Conservation (phyloP, 768 basidiomycete genomes). For the Rubroboletus pulcherrimus region DNA sequence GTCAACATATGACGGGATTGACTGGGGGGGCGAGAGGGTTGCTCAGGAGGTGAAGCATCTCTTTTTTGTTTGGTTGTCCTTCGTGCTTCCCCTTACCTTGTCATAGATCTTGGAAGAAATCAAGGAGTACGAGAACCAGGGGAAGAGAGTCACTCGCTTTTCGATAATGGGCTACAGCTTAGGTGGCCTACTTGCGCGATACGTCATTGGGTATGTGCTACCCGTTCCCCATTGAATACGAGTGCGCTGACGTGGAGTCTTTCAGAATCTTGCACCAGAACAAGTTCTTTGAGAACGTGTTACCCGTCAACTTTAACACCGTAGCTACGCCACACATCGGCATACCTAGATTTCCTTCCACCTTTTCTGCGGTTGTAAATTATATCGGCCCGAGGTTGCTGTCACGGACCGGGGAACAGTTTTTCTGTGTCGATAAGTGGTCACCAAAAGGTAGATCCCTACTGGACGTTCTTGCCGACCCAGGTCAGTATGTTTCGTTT, state of each 20-base stretch:
- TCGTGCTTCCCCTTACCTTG: slow-evolving; percentile 1
- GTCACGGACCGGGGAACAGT: slow-evolving; percentile 77
- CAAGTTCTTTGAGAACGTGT: slow-evolving; percentile 66
- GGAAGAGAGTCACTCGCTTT: slow-evolving; percentile 60
- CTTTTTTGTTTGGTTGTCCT: background rate
- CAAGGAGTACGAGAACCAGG: slow-evolving; percentile 47
- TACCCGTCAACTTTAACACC: slow-evolving; percentile 78
- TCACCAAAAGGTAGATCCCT: slow-evolving; percentile 61
- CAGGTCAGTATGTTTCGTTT: slow-evolving; percentile 40
- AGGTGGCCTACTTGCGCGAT: slow-evolving; percentile 80
- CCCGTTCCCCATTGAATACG: background rate
- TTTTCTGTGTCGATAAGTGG: slow-evolving; percentile 74
- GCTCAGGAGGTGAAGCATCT: slow-evolving; percentile 60
- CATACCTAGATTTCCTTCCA: slow-evolving; percentile 57
- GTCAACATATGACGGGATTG: slow-evolving; percentile 78
- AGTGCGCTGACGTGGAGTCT: slow-evolving; percentile 1
- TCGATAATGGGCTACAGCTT: slow-evolving; percentile 77
- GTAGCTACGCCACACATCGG: slow-evolving; percentile 84
- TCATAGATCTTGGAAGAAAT: slow-evolving; percentile 56
- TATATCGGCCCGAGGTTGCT: slow-evolving; percentile 65
- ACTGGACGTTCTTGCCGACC: slow-evolving; percentile 78
- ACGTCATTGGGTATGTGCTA: slow-evolving; percentile 60
- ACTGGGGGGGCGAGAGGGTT: slow-evolving; percentile 80
- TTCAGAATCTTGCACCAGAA: slow-evolving; percentile 59
- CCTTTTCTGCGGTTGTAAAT: slow-evolving; percentile 50